A percentile compares a stretch with the other conserved stretches of the same genome.
Conservation (phyloP, 768 basidiomycete genomes). For the Coprinellus aureogranulatus region DNA sequence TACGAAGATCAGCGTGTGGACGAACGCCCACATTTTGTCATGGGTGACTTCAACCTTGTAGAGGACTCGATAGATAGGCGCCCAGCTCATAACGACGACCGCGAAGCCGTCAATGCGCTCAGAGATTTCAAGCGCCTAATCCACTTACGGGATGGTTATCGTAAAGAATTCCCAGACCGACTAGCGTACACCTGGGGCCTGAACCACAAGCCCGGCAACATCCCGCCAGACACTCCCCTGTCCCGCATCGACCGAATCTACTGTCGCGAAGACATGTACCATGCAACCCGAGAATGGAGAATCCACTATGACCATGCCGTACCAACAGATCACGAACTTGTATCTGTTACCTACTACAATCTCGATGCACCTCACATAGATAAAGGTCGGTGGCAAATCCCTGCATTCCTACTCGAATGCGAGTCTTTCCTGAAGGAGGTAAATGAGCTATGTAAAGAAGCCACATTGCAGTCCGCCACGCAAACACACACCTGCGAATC, state of each 20-base stretch:
- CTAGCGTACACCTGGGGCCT: neutral
- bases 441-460: neutral
- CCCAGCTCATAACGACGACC: neutral
- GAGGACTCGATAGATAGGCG: neutral
- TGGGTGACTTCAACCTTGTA: conserved; percentile 1
- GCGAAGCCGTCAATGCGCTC: neutral
- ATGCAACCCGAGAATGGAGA: conserved; percentile 20
- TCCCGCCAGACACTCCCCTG: conserved; percentile 22
- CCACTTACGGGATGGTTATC: neutral
- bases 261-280: conserved; percentile 8
- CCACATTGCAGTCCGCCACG: neutral
- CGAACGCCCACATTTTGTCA: neutral
- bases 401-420: conserved; percentile 17
- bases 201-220: neutral
- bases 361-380: conserved; percentile 22
- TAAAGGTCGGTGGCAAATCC: conserved; percentile 27
- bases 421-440: neutral
- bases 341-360: conserved; percentile 13
- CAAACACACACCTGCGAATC: neutral
- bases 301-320: conserved; percentile 14
- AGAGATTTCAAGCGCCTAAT: neutral
- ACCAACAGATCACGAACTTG: conserved; percentile 27
- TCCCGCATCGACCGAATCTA: conserved; percentile 35
- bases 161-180: neutral
- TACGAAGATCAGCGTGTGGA: neutral